Conservation (phyloP, 441 rosid species). For the Erodium texanum region DNA sequence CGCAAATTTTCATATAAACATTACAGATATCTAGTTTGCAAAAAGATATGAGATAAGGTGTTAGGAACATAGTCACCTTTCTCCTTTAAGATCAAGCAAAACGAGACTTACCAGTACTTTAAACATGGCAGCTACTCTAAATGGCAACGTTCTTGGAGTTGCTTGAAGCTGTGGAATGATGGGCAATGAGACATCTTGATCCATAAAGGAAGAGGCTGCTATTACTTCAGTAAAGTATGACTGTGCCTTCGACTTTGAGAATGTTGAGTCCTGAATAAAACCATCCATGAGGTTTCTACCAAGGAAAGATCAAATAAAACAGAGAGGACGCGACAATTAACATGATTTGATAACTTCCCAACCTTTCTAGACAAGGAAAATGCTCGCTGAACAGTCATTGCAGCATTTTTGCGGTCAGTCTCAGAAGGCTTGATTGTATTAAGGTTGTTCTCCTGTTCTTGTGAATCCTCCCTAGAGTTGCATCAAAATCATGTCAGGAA, state of each 20-base stretch:
- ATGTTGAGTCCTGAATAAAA: slow-evolving; percentile 47
- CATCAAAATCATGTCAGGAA: slow-evolving; percentile 12
- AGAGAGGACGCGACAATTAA: slow-evolving; percentile 10
- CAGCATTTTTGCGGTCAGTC: slow-evolving; percentile 72
- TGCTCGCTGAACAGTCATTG: slow-evolving; percentile 84
- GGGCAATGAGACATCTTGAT: slow-evolving; percentile 40
- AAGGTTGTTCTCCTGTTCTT: slow-evolving; percentile 27
- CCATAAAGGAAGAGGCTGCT: slow-evolving; percentile 47
- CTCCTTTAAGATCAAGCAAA: not conserved
- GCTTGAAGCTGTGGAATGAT: slow-evolving; percentile 64
- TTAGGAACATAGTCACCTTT: not conserved
- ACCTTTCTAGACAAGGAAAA: slow-evolving; percentile 71
- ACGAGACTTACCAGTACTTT: slow-evolving; percentile 62
- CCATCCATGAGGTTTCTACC: slow-evolving; percentile 20
- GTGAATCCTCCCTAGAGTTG: slow-evolving; percentile 60
- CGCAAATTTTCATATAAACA: not conserved
- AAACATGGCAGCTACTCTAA: slow-evolving; percentile 86
- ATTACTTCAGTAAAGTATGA: slow-evolving; percentile 61
- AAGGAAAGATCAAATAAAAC: slow-evolving; percentile 5
- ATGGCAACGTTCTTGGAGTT: slow-evolving; percentile 56
- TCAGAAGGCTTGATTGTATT: slow-evolving; percentile 39
- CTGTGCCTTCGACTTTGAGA: slow-evolving; percentile 47
- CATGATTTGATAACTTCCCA: slow-evolving; percentile 10
- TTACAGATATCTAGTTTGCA: not conserved
- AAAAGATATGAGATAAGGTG: not conserved